phyloP scores from a whole-genome alignment of 371 early-diverging fungal species.

The Rhizomucor miehei region DNA sequence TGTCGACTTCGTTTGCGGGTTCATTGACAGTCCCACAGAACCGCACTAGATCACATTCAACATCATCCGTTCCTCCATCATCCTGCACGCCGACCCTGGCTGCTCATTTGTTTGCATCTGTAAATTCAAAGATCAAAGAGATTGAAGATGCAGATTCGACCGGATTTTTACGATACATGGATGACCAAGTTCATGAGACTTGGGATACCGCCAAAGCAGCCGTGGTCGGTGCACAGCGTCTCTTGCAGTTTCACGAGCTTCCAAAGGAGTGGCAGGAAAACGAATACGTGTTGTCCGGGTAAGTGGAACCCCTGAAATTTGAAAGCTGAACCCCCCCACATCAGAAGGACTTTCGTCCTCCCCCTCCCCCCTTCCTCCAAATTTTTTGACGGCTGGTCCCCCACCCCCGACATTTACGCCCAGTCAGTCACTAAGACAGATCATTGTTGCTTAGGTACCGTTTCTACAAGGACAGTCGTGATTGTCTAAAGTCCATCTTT shows the following conservation, averaged over 20 bases:
- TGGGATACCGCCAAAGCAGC: constrained; percentile 57
- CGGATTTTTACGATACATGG: constrained; percentile 37
- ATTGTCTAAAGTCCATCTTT: constrained; percentile 62
- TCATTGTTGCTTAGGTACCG: constrained; percentile 42
- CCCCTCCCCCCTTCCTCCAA: neutral
- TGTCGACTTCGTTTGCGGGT: constrained; percentile 7
- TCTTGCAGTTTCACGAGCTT: constrained; percentile 59
- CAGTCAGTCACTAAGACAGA: neutral
- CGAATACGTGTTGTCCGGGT: constrained; percentile 61
- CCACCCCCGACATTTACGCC: neutral
- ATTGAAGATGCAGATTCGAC: constrained; percentile 31
- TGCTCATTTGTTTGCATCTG: constrained; percentile 34
- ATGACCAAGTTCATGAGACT: constrained; percentile 44
- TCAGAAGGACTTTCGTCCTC: no score
- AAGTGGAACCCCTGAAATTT: constrained; percentile 5
- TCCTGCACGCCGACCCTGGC: constrained; percentile 25
- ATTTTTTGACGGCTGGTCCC: no score
- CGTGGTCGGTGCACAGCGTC: constrained; percentile 54
- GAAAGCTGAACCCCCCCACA: no score
- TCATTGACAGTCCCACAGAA: constrained; percentile 13
- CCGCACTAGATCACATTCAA: constrained; percentile 19
- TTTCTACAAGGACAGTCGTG: constrained; percentile 48
- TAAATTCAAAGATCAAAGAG: constrained; percentile 34
- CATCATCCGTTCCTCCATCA: constrained; percentile 6
- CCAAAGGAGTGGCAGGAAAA: constrained; percentile 70